Evolutionary conservation across 2,329 filamentous ascomycete genomes (phyloP), one percentile per base, ranked within the genome.

Genomic region (Sclerotinia sclerotiorum): DNA sequence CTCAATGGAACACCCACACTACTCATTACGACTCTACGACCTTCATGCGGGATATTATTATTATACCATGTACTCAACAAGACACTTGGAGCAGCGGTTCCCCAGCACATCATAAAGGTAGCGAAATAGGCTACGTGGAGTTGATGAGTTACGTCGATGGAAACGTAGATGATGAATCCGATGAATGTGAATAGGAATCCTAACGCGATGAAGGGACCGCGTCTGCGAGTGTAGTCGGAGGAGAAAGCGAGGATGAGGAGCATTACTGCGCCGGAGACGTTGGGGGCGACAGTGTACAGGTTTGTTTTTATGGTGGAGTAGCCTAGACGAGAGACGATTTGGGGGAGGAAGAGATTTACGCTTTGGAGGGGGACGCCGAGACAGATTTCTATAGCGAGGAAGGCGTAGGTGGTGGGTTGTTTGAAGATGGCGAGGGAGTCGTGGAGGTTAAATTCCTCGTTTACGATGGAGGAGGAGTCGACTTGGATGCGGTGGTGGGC

Each of bases 251-350:
- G 81, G 19, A 93, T 79, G 0, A 94, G 81, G 3, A 94, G 81
- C 83, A 93, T 88, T 0, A 85, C 84, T 0, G 91, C 90, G 1
- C 91, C 92, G 0, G 86, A 87, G 57, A 92, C 84, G 74, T 94
- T 94, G 1, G 92, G 92, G 0, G 91, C 92, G 0, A 94, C 91
- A 0, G 91, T 94, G 79, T 91, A 93, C 0, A 94, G 83, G 74
- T 95, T 94, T 0, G 91, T 93, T 77, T 83, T 84, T 72, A 87
- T 79, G 2, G 81, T 80, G 52, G 79, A 78, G 71, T 82, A 83
- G 4, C 82, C 80, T 1, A 87, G 77, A 5, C 83, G 79, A 69
- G 79, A 76, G 24, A 86, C 81, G 72, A 87, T 87, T 73, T 86
- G 84, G 0, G 85, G 84, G 68, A 87, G 75, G 76, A 86, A 87